Conservation (phyloP, 371 early-diverging fungal species). For the Basidiobolus meristosporus region DNA sequence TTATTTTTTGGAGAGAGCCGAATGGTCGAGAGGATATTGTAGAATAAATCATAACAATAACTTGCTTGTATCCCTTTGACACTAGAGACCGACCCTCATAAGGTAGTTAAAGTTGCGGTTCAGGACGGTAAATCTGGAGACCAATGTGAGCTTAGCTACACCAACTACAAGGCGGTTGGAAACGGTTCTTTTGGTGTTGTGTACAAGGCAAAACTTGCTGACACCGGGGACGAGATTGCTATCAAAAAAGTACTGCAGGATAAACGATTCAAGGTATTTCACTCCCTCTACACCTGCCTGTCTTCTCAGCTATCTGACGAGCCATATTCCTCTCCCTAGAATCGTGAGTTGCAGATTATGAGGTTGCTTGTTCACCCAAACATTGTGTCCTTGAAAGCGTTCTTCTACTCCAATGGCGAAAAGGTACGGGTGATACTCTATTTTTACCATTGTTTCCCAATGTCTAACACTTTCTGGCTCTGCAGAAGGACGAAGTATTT, state of each 20-base stretch:
- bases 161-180: slow-evolving; percentile 76
- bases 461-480: slow-evolving; percentile 1
- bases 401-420: slow-evolving; percentile 75
- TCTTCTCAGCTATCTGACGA: slow-evolving; percentile 1
- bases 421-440: slow-evolving; percentile 20
- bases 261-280: slow-evolving; percentile 76
- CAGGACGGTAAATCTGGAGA: slow-evolving; percentile 72
- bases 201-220: slow-evolving; percentile 77
- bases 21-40: too few species aligned
- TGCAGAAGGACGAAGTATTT: slow-evolving; percentile 74
- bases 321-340: too few species aligned
- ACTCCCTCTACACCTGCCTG: too few species aligned
- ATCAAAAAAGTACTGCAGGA: slow-evolving; percentile 95
- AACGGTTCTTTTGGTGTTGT: slow-evolving; percentile 96
- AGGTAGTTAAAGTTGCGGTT: slow-evolving; percentile 23
- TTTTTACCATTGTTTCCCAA: neutral
- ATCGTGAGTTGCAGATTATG: slow-evolving; percentile 94
- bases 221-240: slow-evolving; percentile 60
- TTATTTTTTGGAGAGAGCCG: too few species aligned
- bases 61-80: too few species aligned
- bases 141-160: slow-evolving; percentile 58
- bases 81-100: slow-evolving; percentile 9
- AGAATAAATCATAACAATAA: too few species aligned
- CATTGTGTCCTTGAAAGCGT: slow-evolving; percentile 65
- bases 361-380: slow-evolving; percentile 74